These are phyloP conservation scores for Phytophthora citricola DNA, from an alignment of 352 stramenopile species.

Conservation along the genomic window DNA sequence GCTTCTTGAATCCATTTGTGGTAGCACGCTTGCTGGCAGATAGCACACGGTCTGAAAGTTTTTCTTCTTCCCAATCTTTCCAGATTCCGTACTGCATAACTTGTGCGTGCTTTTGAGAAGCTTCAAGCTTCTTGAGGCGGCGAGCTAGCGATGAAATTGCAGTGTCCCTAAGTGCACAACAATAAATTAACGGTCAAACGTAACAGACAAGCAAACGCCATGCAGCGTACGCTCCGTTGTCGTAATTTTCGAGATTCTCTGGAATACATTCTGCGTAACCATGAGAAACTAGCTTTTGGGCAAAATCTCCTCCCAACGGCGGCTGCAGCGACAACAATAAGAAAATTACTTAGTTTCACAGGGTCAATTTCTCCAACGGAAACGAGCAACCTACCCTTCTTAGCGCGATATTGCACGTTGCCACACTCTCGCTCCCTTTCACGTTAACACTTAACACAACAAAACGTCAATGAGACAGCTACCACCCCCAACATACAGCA, in stretches of 20 bases:
- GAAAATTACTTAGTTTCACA: background rate
- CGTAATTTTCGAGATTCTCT: constrained; percentile 66
- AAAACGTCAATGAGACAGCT: background rate
- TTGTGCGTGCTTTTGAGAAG: constrained; percentile 69
- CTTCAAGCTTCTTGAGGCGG: constrained; percentile 57
- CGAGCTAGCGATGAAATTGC: constrained; percentile 42
- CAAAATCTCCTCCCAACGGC: constrained; percentile 62
- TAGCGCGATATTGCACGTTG: constrained; percentile 62
- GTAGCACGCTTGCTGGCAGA: constrained; percentile 72
- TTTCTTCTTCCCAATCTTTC: constrained; percentile 81
- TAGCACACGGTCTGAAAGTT: constrained; percentile 62
- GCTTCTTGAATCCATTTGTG: constrained; percentile 49
- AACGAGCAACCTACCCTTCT: constrained; percentile 41
- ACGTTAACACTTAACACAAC: constrained; percentile 22
- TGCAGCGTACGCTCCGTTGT: constrained; percentile 59
- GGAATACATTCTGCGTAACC: constrained; percentile 71
- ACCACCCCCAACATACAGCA: background rate
- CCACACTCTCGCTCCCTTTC: constrained; percentile 41
- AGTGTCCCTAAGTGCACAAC: constrained; percentile 11
- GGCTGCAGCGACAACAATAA: constrained; percentile 30
- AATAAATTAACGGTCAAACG: too few relatives aligned
- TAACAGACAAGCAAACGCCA: background rate
- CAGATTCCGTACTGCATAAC: constrained; percentile 85
- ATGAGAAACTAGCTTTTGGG: constrained; percentile 60
- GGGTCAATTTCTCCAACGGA: background rate